A percentile compares a stretch with the other conserved stretches of the same genome.
These are phyloP conservation scores for Talaromyces sp. DNA, from an alignment of 2,329 filamentous ascomycete species.

Conservation along the genomic window DNA sequence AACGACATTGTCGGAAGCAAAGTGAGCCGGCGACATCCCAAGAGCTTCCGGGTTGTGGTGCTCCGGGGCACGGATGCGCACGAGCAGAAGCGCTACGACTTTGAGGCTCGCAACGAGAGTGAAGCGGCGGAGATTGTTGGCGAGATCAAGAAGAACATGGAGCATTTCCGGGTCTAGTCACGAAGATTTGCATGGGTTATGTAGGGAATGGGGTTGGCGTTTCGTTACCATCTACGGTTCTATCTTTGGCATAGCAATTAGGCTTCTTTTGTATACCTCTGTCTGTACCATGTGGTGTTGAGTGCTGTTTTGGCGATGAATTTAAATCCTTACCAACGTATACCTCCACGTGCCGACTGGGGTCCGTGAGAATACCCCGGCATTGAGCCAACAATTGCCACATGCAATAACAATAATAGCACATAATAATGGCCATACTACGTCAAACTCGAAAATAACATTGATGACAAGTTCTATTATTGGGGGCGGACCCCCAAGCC, in stretches of 20 bases:
- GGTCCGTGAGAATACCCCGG: background rate
- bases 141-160: slow-evolving; percentile 58
- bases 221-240: background rate
- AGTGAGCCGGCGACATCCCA: slow-evolving; percentile 59
- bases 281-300: no score
- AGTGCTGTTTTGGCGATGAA: no score
- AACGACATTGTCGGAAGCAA: slow-evolving; percentile 61
- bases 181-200: slow-evolving; percentile 6
- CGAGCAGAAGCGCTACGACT: slow-evolving; percentile 63
- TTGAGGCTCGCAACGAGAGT: slow-evolving; percentile 53
- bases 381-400: no score
- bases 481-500: background rate
- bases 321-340: no score
- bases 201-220: background rate
- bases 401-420: no score
- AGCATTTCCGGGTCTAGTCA: slow-evolving; percentile 36
- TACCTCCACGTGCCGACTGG: background rate
- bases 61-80: slow-evolving; percentile 56
- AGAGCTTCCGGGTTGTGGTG: slow-evolving; percentile 59
- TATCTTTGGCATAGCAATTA: background rate
- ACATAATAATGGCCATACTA: no score
- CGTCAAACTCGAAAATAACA: background rate
- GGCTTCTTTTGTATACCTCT: background rate
- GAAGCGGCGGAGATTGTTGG: slow-evolving; percentile 60
- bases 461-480: background rate